Evolutionary conservation across 768 basidiomycete species (phyloP).

Genomic region (Amanita molliuscula): DNA sequence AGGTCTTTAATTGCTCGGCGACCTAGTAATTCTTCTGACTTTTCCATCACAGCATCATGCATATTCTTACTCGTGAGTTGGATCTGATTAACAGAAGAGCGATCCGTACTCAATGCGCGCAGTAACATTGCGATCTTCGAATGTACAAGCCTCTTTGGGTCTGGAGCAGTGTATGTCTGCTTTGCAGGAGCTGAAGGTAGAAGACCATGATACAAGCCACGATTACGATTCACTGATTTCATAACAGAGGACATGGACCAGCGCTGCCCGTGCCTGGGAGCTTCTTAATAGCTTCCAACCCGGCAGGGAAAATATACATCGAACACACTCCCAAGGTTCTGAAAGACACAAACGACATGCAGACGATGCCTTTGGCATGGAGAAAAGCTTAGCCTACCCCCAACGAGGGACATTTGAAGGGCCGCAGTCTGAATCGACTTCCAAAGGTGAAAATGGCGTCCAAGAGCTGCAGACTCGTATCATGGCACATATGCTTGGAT

Average conservation of each 20-base stretch:
- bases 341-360: conserved; percentile 49
- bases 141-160: conserved; percentile 58
- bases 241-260: conserved; percentile 57
- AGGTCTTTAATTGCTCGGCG: conserved; percentile 16
- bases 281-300: conserved; percentile 59
- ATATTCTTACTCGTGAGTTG: conserved; percentile 57
- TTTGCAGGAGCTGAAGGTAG: conserved; percentile 59
- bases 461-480: conserved; percentile 56
- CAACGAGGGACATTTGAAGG: conserved; percentile 29
- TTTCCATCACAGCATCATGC: conserved; percentile 54
- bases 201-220: conserved; percentile 9
- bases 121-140: conserved; percentile 68
- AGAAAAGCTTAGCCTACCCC: conserved; percentile 34
- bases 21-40: conserved; percentile 4
- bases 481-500: conserved; percentile 65
- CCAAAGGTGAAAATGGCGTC: conserved; percentile 31
- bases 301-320: conserved; percentile 29
- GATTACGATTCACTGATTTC: conserved; percentile 8
- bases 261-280: conserved; percentile 54
- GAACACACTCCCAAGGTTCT: conserved; percentile 22
- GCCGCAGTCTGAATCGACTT: conserved; percentile 13
- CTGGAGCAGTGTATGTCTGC: conserved; percentile 54
- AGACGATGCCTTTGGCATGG: conserved; percentile 53
- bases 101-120: conserved; percentile 10
- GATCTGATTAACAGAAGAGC: not conserved